Base-by-base conservation (phyloP, 306 rosid species). In the Begonia loranthoides region DNA sequence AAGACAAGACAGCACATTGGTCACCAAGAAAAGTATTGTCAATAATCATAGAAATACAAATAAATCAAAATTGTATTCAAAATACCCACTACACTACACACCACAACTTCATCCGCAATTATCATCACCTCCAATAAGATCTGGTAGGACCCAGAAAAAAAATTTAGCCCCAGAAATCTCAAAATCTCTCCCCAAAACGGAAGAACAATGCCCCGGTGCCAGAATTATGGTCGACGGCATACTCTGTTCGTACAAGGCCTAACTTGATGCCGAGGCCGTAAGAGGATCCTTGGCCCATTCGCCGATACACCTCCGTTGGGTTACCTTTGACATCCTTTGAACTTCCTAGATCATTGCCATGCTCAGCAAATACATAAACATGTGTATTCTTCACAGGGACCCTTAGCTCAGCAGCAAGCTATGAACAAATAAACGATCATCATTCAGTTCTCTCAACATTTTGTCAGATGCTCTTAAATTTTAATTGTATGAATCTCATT, bases 101-200 rank as follows among this genome's bases (percentile, higher is more conserved):
- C 10, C 40, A 59, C 6, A 28, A 3, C 8, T 28, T 28, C 36
- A 3, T 28, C 36, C 36, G 6, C 36, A 28, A 1, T 28, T 28
- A 5, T 2, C 36, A 5, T 2, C 36, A 2, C 0, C 9, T 28
- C 36, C 5, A 2, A 2, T 4, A 28, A 28, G 36, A 28, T 7
- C 36, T 28, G 22, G 22, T 28, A 28, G 36, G 36, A 28, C 1
- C 36, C 36, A 28, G 0, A 28, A 28, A 28, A 28, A 28, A 28
- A 28, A 19, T 19, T 2, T 19, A 19, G 22, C 22, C 22, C 22
- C 22, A 19, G 22, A 19, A 28, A 65, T 49, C 75, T 86, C 73
- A 92, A 72, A 92, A 92, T 67, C 96, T 73, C 71, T 92, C 99
- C 38, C 96, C 96, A 9, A 86, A 92, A 45, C 99, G 94, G 82